A percentile compares a stretch with the other conserved stretches of the same genome.
Conservation (phyloP, 768 basidiomycete species). For the Rhizopogon salebrosus region DNA sequence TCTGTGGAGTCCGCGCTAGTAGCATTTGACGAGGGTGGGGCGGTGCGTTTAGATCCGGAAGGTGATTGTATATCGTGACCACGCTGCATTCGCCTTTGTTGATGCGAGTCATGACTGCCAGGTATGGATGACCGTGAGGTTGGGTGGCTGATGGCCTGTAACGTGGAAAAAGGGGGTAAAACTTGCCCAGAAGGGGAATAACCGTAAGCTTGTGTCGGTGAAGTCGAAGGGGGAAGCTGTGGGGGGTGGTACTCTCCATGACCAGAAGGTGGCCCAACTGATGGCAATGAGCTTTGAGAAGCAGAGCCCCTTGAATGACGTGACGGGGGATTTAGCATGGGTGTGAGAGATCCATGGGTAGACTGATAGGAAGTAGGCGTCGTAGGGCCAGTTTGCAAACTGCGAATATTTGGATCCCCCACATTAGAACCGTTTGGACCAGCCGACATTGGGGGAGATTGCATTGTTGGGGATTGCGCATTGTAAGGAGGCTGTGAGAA, state of each 20-base stretch:
- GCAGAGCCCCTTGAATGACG: conserved; percentile 29
- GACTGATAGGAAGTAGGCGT: conserved; percentile 26
- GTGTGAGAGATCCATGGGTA: conserved; percentile 22
- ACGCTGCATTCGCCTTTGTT: conserved; percentile 18
- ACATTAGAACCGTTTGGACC: conserved; percentile 31
- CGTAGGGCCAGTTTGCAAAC: conserved; percentile 19
- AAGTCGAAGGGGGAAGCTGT: conserved; percentile 35
- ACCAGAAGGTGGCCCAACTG: conserved; percentile 28
- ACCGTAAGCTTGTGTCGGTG: conserved; percentile 23
- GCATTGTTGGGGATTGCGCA: conserved; percentile 63
- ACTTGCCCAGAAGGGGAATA: conserved; percentile 46
- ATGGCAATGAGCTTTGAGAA: conserved; percentile 28
- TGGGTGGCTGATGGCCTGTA: conserved; percentile 49
- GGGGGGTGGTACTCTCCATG: conserved; percentile 39
- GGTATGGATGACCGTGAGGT: conserved; percentile 47
- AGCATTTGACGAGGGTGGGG: conserved; percentile 58
- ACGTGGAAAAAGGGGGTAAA: conserved; percentile 68
- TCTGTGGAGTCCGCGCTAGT: conserved; percentile 82
- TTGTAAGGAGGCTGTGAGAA: conserved; percentile 44
- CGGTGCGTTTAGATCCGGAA: conserved; percentile 53
- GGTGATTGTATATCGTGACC: conserved; percentile 24
- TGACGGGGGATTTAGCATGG: conserved; percentile 23
- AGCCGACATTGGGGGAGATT: conserved; percentile 42
- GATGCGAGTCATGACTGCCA: conserved; percentile 43
- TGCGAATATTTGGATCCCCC: conserved; percentile 17